These are phyloP conservation scores for Paramecium sonneborni DNA, from an alignment of 73 alveolate genomes.

Conservation along the genomic window DNA sequence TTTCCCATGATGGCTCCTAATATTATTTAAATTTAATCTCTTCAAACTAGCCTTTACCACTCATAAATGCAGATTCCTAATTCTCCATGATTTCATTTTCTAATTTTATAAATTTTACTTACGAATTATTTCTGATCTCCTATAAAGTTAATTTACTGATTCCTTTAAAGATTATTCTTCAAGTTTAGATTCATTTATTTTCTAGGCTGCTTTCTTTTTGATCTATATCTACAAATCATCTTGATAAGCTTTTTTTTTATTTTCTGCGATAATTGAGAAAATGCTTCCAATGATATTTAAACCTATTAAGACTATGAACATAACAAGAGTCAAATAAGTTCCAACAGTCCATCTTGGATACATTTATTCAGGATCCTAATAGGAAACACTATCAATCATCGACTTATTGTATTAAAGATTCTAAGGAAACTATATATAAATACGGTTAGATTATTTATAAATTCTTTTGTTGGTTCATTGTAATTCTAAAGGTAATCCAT, in stretches of 20 bases:
- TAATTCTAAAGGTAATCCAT: neutral
- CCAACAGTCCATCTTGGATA: neutral
- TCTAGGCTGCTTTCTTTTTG: neutral
- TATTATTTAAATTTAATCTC: neutral
- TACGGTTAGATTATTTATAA: neutral
- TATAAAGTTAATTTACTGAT: neutral
- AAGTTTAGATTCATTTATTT: neutral
- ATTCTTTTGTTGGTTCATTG: neutral
- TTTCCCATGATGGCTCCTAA: constrained; percentile 8
- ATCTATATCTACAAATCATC: neutral
- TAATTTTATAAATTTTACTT: neutral
- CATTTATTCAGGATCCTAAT: neutral
- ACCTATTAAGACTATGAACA: neutral
- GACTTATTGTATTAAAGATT: neutral
- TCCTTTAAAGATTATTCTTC: neutral
- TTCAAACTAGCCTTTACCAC: neutral
- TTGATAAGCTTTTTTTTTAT: neutral
- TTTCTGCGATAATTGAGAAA: neutral
- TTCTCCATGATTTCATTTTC: constrained; percentile 27
- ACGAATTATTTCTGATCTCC: neutral
- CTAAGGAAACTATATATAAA: neutral
- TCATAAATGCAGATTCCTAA: constrained; percentile 5
- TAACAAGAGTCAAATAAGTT: neutral
- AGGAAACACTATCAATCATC: neutral
- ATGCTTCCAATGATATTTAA: constrained; percentile 1